These are phyloP conservation scores for Sporothrix luriei DNA, from an alignment of 2,329 filamentous ascomycete species.

Conservation along the genomic window DNA sequence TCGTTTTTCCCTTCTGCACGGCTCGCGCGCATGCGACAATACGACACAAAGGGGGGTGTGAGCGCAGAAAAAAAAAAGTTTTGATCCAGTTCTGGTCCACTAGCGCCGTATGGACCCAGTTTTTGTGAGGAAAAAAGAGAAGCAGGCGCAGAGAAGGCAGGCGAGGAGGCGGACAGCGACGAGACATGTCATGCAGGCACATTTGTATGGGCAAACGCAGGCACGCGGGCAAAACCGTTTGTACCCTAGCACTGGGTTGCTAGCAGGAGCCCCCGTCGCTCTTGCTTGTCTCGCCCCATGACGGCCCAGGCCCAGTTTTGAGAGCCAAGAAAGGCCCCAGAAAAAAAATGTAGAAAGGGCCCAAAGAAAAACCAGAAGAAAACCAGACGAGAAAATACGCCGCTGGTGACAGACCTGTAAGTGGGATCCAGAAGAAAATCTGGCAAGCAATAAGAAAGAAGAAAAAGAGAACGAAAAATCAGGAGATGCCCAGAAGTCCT, in stretches of 20 bases:
- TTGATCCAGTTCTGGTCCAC: slow-evolving; percentile 26
- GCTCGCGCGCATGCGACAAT: slow-evolving; percentile 24
- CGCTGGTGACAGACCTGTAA: neutral
- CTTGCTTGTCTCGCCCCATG: slow-evolving; percentile 4
- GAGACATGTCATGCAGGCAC: slow-evolving; percentile 18
- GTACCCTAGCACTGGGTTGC: slow-evolving; percentile 25
- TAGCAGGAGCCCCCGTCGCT: slow-evolving; percentile 1
- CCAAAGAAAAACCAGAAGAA: slow-evolving; percentile 27
- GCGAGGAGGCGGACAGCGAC: slow-evolving; percentile 22
- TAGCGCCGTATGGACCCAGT: too few species aligned
- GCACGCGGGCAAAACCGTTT: slow-evolving; percentile 27
- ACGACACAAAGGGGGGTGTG: slow-evolving; percentile 28
- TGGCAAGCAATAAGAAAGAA: neutral
- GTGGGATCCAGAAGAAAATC: neutral
- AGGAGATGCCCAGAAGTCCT: slow-evolving; percentile 28
- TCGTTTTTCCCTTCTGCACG: neutral
- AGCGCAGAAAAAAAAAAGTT: slow-evolving; percentile 27
- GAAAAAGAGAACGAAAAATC: slow-evolving; percentile 12
- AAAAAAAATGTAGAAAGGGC: slow-evolving; percentile 25
- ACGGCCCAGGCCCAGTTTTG: neutral
- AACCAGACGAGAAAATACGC: slow-evolving; percentile 18
- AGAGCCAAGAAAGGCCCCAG: slow-evolving; percentile 4
- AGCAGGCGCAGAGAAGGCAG: slow-evolving; percentile 8
- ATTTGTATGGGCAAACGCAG: slow-evolving; percentile 8
- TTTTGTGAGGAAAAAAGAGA: too few species aligned